Conservation (phyloP, 2,329 filamentous ascomycete species). For the Fusarium cicatricum region DNA sequence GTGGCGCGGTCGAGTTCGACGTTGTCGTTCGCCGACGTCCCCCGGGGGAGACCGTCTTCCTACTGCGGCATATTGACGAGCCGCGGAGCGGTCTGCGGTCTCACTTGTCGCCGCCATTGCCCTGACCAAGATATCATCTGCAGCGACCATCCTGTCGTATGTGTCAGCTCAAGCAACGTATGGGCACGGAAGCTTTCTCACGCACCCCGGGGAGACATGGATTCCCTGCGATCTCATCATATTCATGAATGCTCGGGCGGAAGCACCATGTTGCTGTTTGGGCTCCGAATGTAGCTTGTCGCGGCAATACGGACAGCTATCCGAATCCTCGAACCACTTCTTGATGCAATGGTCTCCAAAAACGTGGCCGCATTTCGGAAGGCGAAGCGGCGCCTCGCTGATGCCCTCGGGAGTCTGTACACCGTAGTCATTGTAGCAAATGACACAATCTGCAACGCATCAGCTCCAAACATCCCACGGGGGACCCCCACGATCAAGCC, state of each 20-base stretch:
- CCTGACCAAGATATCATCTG: constrained; percentile 36
- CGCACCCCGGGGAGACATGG: constrained; percentile 36
- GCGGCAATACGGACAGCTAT: constrained; percentile 71
- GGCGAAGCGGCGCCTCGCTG: constrained; percentile 62
- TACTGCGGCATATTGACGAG: constrained; percentile 18
- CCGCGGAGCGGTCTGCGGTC: constrained; percentile 24
- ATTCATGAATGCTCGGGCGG: constrained; percentile 43
- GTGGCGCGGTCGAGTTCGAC: constrained; percentile 43
- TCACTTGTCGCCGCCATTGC: constrained; percentile 19
- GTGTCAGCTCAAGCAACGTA: constrained; percentile 14
- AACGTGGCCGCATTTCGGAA: constrained; percentile 70
- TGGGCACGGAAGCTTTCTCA: background rate
- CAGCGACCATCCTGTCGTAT: constrained; percentile 13
- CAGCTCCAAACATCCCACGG: constrained; percentile 2
- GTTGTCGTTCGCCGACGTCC: constrained; percentile 40
- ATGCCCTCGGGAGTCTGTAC: constrained; percentile 65
- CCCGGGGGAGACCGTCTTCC: constrained; percentile 43
- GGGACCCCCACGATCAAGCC: background rate
- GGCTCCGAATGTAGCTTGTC: constrained; percentile 65
- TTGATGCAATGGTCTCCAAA: constrained; percentile 72
- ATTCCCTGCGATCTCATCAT: constrained; percentile 44
- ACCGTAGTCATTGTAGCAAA: constrained; percentile 71
- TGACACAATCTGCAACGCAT: constrained; percentile 61
- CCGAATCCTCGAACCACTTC: constrained; percentile 70
- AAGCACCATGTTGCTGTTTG: constrained; percentile 30